Conservation (phyloP, 1,284 basidiomycete genomes). For the Trametes polyzona region DNA sequence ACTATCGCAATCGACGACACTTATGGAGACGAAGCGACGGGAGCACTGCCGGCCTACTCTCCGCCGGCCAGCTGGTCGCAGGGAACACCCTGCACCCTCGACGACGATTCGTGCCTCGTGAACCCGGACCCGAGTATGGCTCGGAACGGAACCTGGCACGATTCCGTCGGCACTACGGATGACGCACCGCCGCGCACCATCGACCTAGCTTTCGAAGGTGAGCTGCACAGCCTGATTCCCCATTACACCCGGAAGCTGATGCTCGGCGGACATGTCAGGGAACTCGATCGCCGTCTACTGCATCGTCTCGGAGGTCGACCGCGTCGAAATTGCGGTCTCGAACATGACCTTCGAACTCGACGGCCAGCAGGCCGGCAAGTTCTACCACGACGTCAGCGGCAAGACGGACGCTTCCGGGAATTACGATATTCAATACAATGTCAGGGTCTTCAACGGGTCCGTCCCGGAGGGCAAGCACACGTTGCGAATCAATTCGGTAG, state of each 20-base stretch:
- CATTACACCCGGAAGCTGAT: neutral
- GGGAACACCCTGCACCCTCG: conserved; percentile 6
- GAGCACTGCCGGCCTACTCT: conserved; percentile 12
- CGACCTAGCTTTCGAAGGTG: conserved; percentile 22
- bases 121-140: conserved; percentile 12
- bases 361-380: conserved; percentile 8
- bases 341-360: conserved; percentile 24
- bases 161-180: conserved; percentile 8
- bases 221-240: neutral
- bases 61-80: conserved; percentile 18
- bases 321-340: conserved; percentile 7
- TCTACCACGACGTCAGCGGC: conserved; percentile 14
- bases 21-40: conserved; percentile 20
- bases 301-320: conserved; percentile 16
- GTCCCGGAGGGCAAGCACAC: conserved; percentile 15
- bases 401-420: conserved; percentile 1
- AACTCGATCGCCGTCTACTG: conserved; percentile 17
- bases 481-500: conserved; percentile 19
- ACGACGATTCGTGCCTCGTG: conserved; percentile 9
- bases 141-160: conserved; percentile 21
- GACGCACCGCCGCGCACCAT: conserved; percentile 20
- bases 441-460: conserved; percentile 16
- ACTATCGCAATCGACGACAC: conserved; percentile 24
- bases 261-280: conserved; percentile 9
- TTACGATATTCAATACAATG: conserved; percentile 11